Evolutionary conservation across 1,139 yeast genomes (phyloP), one percentile per base, ranked within the genome.

Genomic region (Protomyces gravidus): DNA sequence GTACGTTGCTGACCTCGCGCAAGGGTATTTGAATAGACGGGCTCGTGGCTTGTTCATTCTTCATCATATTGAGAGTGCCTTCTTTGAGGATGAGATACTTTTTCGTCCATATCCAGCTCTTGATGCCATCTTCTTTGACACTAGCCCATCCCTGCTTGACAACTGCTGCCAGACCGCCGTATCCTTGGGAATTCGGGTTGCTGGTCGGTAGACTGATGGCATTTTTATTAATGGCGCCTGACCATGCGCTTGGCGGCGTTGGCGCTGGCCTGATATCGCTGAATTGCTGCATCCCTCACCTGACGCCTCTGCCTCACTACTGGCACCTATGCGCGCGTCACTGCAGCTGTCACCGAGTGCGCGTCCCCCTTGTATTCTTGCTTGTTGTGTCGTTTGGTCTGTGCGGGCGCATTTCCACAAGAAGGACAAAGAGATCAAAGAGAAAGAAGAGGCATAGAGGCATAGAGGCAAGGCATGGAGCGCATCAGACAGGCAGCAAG

Each of bases 51-150:
- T 68, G 80, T 64, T 89, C 96, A 61, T 76, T 79, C 68, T 87
- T 89, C 73, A 84, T 86, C 65, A 92, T 81, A 63, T 85, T 86
- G 63, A 92, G 75, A 45, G 84, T 81, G 60, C 85, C 80, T 65
- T 89, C 96, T 67, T 82, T 82, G 57, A 92, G 76, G 11, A 87
- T 84, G 75, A 90, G 76, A 70, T 78, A 90, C 66, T 95, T 80
- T 70, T 89, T 89, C 63, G 90, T 53, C 97, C 97, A 92, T 67
- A 95, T 77, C 71, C 90, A 89, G 13, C 89, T 82, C 64, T 88
- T 80, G 39, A 87, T 72, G 55, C 76, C 73, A 67, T 90, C 97
- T 67, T 90, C 97, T 71, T 89, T 89, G 60, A 89, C 84, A 60
- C 88, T 87, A 26, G 88, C 90, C 95, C 96, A 90, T 0, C 97